Evolutionary conservation across 1,284 basidiomycete species (phyloP).

Genomic region (Apiotrichum brassicae): DNA sequence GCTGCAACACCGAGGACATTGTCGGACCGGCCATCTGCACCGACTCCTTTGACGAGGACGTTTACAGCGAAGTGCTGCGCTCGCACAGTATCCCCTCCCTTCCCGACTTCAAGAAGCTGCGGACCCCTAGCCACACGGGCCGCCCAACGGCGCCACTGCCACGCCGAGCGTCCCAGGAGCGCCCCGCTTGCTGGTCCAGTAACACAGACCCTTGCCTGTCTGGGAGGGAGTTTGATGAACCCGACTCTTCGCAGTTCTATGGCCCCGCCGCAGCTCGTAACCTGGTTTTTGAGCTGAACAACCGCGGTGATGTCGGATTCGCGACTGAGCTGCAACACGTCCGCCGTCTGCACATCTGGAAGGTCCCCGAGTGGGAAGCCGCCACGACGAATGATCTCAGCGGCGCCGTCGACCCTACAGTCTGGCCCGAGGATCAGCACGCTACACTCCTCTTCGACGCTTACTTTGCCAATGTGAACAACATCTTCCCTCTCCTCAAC

Average conservation of each 20-base stretch:
- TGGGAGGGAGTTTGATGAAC: constrained; percentile 13
- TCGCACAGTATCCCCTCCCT: constrained; percentile 27
- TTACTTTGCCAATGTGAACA: constrained; percentile 62
- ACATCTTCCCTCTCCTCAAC: constrained; percentile 64
- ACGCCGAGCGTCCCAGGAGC: not conserved
- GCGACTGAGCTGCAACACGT: constrained; percentile 20
- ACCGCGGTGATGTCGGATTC: constrained; percentile 24
- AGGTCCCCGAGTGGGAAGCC: constrained; percentile 40
- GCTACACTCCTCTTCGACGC: constrained; percentile 57
- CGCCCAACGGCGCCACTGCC: not conserved
- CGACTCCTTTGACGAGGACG: constrained; percentile 59
- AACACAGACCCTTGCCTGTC: not conserved
- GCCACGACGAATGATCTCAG: constrained; percentile 30
- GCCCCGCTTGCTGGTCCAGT: not conserved
- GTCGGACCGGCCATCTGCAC: constrained; percentile 62
- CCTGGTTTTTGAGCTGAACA: constrained; percentile 59
- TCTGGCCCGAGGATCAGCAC: constrained; percentile 53
- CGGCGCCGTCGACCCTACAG: constrained; percentile 26
- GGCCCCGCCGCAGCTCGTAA: constrained; percentile 63
- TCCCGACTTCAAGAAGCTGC: constrained; percentile 24
- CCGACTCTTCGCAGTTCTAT: constrained; percentile 53
- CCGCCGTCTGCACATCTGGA: constrained; percentile 37
- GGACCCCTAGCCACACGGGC: not conserved
- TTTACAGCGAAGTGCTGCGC: constrained; percentile 26
- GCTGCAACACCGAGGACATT: constrained; percentile 58